phyloP scores from a whole-genome alignment of 2,329 filamentous ascomycete species.

The Fusarium mundagurra region DNA sequence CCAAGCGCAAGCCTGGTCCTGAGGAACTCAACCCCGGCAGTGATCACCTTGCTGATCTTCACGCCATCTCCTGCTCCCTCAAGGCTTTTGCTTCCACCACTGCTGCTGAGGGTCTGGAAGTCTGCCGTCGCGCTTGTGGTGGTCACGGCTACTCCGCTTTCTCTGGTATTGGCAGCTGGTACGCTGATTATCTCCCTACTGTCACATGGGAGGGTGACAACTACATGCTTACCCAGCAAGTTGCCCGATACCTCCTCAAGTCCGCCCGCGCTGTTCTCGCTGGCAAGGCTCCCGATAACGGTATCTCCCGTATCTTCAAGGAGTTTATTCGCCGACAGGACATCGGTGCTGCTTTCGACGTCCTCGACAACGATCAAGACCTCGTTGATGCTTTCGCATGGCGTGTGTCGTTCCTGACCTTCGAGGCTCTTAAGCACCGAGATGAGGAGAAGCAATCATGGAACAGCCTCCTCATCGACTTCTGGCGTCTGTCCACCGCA shows the following conservation, averaged over 20 bases:
- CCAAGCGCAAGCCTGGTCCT: conserved; percentile 68
- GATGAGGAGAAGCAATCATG: conserved; percentile 80
- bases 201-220: conserved; percentile 82
- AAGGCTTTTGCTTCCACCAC: conserved; percentile 78
- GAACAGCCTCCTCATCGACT: conserved; percentile 82
- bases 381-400: conserved; percentile 79
- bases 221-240: conserved; percentile 85
- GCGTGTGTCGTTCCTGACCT: conserved; percentile 78
- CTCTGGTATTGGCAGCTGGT: conserved; percentile 79
- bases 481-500: conserved; percentile 79
- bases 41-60: conserved; percentile 76
- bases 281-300: conserved; percentile 58
- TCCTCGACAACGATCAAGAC: conserved; percentile 75
- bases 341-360: conserved; percentile 77
- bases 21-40: conserved; percentile 72
- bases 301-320: conserved; percentile 65
- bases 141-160: conserved; percentile 81
- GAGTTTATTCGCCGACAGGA: conserved; percentile 73
- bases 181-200: conserved; percentile 77
- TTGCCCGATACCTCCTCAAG: conserved; percentile 80
- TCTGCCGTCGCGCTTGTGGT: conserved; percentile 79
- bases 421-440: conserved; percentile 78
- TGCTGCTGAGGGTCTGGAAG: conserved; percentile 78
- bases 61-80: conserved; percentile 79
- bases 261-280: conserved; percentile 75